phyloP scores from a whole-genome alignment of 495 filamentous ascomycete genomes.

The Letharia columbiana region DNA sequence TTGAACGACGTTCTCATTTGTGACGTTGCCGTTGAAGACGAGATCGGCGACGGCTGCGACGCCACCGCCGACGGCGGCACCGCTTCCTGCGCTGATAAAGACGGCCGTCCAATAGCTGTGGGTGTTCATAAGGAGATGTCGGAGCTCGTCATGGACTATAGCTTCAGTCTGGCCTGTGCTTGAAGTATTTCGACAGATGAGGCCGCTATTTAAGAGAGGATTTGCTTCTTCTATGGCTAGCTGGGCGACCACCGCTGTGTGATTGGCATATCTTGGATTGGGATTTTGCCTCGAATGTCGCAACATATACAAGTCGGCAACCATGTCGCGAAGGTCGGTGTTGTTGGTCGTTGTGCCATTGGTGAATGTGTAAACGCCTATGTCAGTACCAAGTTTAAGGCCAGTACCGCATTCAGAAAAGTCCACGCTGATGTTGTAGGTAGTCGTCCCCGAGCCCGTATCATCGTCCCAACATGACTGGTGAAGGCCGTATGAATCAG shows the following conservation, averaged over 20 bases:
- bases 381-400: background rate
- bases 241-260: conserved; percentile 10
- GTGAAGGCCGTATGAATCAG: conserved; percentile 8
- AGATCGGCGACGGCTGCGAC: conserved; percentile 2
- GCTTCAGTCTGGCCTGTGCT: background rate
- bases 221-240: conserved; percentile 12
- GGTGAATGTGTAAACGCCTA: conserved; percentile 15
- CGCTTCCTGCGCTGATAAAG: background rate
- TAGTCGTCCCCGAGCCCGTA: background rate
- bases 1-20: conserved; percentile 7
- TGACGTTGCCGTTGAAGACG: conserved; percentile 5
- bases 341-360: conserved; percentile 12
- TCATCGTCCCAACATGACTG: conserved; percentile 9
- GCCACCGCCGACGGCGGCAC: background rate
- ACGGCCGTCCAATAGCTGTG: conserved; percentile 15
- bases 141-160: background rate
- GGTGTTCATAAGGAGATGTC: background rate
- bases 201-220: background rate
- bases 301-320: conserved; percentile 8
- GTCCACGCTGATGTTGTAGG: conserved; percentile 16
- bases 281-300: conserved; percentile 4
- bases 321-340: conserved; percentile 9
- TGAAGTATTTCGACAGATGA: conserved; percentile 7
- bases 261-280: conserved; percentile 14
- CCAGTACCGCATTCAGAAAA: conserved; percentile 12